phyloP scores from a whole-genome alignment of 2,329 filamentous ascomycete genomes.

The Colletotrichum tropicicola region DNA sequence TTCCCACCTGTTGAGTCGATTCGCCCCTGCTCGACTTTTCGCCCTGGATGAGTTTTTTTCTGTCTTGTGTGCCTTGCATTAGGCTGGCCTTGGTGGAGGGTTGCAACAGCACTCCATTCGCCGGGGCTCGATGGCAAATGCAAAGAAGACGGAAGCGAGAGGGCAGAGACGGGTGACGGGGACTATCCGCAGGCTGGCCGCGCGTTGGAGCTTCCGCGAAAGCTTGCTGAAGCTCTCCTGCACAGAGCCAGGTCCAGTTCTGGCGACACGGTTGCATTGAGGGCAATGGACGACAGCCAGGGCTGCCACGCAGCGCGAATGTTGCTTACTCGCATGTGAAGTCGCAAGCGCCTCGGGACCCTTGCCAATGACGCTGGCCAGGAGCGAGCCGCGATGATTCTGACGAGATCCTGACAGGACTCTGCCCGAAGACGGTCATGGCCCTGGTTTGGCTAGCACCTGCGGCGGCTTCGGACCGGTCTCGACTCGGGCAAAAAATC shows the following conservation, averaged over 20 bases:
- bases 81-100: slow-evolving; percentile 21
- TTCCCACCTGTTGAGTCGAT: slow-evolving; percentile 5
- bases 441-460: not conserved
- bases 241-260: not conserved
- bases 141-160: slow-evolving; percentile 20
- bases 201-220: slow-evolving; percentile 14
- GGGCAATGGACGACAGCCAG: not conserved
- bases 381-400: not conserved
- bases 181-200: slow-evolving; percentile 12
- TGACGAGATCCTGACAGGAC: not conserved
- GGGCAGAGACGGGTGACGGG: slow-evolving; percentile 13
- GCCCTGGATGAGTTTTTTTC: slow-evolving; percentile 14
- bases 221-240: not conserved
- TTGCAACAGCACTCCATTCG: slow-evolving; percentile 12
- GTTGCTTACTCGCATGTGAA: slow-evolving; percentile 2
- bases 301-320: not conserved
- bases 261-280: slow-evolving; percentile 10
- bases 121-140: not conserved
- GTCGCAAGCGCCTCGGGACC: slow-evolving; percentile 3
- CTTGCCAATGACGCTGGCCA: not conserved
- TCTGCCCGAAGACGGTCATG: not conserved
- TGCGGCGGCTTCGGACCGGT: slow-evolving; percentile 12
- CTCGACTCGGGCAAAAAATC: slow-evolving; percentile 1
- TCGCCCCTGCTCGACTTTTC: not conserved
- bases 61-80: slow-evolving; percentile 28